Evolutionary conservation across 768 basidiomycete species (phyloP).

Genomic region (Psilocybe cyanescens): DNA sequence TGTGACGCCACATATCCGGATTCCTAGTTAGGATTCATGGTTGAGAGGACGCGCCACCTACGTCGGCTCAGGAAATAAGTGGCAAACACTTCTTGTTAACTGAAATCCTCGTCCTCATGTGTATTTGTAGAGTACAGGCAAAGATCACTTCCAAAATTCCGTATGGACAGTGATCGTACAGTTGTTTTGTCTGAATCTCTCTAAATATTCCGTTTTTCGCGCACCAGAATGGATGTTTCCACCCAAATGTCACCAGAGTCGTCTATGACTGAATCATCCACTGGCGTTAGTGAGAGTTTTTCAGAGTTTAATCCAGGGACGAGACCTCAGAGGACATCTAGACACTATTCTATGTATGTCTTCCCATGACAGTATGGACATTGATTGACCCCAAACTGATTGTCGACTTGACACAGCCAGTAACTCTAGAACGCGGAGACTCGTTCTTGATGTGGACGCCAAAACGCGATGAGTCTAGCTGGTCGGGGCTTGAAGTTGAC

Average conservation of each 20-base stretch:
- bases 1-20: slow-evolving; percentile 50
- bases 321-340: slow-evolving; percentile 13
- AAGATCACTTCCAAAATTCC: background rate
- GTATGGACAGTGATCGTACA: background rate
- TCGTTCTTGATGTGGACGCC: slow-evolving; percentile 5
- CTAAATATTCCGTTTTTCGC: slow-evolving; percentile 1
- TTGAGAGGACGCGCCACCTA: slow-evolving; percentile 34
- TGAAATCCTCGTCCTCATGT: slow-evolving; percentile 17
- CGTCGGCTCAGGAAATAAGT: slow-evolving; percentile 19
- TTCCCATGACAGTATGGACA: slow-evolving; percentile 21
- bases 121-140: background rate
- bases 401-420: slow-evolving; percentile 11
- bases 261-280: background rate
- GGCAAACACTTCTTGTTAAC: slow-evolving; percentile 18
- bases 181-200: too few relatives aligned
- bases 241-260: slow-evolving; percentile 3
- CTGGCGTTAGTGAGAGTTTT: slow-evolving; percentile 27
- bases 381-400: slow-evolving; percentile 12
- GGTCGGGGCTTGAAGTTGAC: background rate
- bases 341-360: slow-evolving; percentile 19
- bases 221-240: slow-evolving; percentile 11
- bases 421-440: slow-evolving; percentile 14
- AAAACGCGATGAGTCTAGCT: slow-evolving; percentile 13
- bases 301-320: slow-evolving; percentile 15
- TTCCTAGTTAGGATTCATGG: slow-evolving; percentile 28